Evolutionary conservation across 2,329 filamentous ascomycete genomes (phyloP), one percentile per base, ranked within the genome.

Genomic region (Neocatenulostroma microsporum): DNA sequence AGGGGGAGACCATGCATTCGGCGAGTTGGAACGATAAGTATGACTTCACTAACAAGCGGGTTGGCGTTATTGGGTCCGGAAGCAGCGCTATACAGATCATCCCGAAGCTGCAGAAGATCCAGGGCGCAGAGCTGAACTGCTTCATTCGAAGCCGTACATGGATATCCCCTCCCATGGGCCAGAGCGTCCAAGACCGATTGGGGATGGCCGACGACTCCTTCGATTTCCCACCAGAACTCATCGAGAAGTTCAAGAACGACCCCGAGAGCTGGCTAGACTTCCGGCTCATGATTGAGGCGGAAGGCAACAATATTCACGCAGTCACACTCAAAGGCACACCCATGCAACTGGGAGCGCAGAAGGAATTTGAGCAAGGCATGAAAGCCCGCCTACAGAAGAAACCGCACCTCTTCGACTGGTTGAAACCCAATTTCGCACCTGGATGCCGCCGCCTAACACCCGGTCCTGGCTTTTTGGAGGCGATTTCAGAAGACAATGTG

Each of bases 251-350:
- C 19, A 47, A 50, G 32, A 39, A 64, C 65, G 58, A 69, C 41
- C 63, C 64, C 1, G 55, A 61, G 28, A 58, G 62, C 32, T 60
- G 62, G 37, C 55, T 67, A 17, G 47, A 57, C 29, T 69, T 64
- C 51, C 57, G 67, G 24, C 62, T 66, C 49, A 50, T 56, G 21
- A 62, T 69, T 28, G 64, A 68, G 46, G 60, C 70, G 10, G 73
- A 74, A 32, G 83, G 79, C 52, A 84, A 79, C 68, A 66, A 73
- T 5, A 65, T 60, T 4, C 66, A 65, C 37, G 47, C 54, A 1
- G 51, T 56, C 9, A 60, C 62, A 41, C 45, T 67, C 2, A 60
- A 60, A 32, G 62, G 60, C 14, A 63, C 61, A 0, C 46, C 51
- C 5, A 55, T 64, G 40, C 62, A 66, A 37, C 43, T 44, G 5